These are phyloP conservation scores for Ogataea hybrid DNA, from an alignment of 1,139 yeast species.

Conservation along the genomic window DNA sequence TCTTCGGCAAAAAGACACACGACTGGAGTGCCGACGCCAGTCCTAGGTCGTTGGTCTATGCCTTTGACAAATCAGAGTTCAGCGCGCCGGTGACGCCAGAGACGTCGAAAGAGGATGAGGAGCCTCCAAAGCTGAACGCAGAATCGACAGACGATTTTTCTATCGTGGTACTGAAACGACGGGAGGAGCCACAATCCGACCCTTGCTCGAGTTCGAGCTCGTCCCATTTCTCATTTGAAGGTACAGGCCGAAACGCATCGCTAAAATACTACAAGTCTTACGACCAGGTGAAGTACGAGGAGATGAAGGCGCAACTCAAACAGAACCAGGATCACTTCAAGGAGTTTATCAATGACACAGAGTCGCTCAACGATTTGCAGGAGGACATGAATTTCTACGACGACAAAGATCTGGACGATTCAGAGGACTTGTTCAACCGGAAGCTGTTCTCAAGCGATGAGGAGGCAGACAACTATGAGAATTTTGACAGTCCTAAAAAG, in stretches of 20 bases:
- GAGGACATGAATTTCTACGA: conserved; percentile 50
- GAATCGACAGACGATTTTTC: conserved; percentile 24
- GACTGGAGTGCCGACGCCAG: conserved; percentile 24
- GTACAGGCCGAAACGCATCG: conserved; percentile 53
- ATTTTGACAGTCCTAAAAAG: conserved; percentile 3
- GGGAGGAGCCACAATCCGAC: not conserved
- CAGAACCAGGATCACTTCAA: conserved; percentile 28
- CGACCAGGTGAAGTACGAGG: conserved; percentile 35
- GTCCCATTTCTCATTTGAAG: conserved; percentile 51
- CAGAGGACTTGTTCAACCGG: conserved; percentile 40
- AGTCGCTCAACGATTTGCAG: conserved; percentile 42
- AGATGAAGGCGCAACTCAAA: conserved; percentile 22
- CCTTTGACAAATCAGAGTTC: not conserved
- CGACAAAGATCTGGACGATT: conserved; percentile 40
- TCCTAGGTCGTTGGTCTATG: conserved; percentile 14
- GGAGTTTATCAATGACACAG: conserved; percentile 28
- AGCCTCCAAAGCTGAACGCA: not conserved
- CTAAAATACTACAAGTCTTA: conserved; percentile 50
- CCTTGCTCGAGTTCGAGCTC: conserved; percentile 28
- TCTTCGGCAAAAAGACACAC: conserved; percentile 29
- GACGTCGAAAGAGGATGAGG: not conserved
- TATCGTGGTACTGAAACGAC: conserved; percentile 21
- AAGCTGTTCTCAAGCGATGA: conserved; percentile 41
- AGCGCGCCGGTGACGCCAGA: not conserved
- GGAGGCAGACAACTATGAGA: conserved; percentile 27